phyloP scores from a whole-genome alignment of 352 stramenopile genomes.

The Phytopythium vexans region DNA sequence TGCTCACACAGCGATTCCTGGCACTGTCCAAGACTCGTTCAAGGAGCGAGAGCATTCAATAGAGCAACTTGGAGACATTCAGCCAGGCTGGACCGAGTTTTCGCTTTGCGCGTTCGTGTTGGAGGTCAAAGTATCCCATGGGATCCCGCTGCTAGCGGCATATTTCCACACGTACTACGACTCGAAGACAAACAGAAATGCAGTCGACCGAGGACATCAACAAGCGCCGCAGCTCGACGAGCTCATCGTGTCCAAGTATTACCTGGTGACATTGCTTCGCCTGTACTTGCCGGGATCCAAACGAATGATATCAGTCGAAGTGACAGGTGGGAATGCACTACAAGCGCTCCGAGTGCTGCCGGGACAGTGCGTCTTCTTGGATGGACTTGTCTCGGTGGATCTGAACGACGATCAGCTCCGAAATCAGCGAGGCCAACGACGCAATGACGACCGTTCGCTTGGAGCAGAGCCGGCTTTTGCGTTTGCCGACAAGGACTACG shows the following conservation, averaged over 20 bases:
- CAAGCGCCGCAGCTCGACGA: slow-evolving; percentile 27
- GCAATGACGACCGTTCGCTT: not conserved
- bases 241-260: slow-evolving; percentile 60
- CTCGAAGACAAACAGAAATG: slow-evolving; percentile 39
- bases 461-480: slow-evolving; percentile 23
- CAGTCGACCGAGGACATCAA: slow-evolving; percentile 2
- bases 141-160: slow-evolving; percentile 57
- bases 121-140: slow-evolving; percentile 53
- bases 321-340: slow-evolving; percentile 46
- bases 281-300: slow-evolving; percentile 49
- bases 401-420: slow-evolving; percentile 19
- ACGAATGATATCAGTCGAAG: slow-evolving; percentile 38
- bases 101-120: slow-evolving; percentile 50
- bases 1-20: not conserved
- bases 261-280: slow-evolving; percentile 54
- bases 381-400: slow-evolving; percentile 55
- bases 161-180: slow-evolving; percentile 74
- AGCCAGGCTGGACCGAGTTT: slow-evolving; percentile 40
- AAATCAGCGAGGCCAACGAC: slow-evolving; percentile 16
- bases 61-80: slow-evolving; percentile 22
- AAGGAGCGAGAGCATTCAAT: slow-evolving; percentile 18
- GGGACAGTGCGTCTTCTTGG: slow-evolving; percentile 50
- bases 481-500: slow-evolving; percentile 25
- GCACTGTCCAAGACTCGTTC: not conserved
- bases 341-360: slow-evolving; percentile 34